phyloP scores from a whole-genome alignment of 345 rosid species.

The Ailanthus altissimus region DNA sequence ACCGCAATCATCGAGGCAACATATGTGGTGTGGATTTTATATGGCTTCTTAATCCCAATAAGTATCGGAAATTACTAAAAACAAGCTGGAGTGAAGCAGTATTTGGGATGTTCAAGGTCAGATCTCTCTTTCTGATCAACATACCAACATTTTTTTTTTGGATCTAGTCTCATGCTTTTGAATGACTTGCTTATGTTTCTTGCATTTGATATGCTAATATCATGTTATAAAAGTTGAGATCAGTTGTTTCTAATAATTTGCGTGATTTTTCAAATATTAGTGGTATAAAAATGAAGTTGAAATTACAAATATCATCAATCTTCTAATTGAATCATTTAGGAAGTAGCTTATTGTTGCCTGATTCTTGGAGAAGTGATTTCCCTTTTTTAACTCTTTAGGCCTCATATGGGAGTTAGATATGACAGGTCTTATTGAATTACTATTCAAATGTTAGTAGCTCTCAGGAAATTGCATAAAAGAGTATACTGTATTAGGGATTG shows the following conservation, averaged over 20 bases:
- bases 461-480: neutral
- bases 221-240: neutral
- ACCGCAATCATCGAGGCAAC: constrained; percentile 90
- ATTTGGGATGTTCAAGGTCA: constrained; percentile 96
- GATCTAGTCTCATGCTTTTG: neutral
- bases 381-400: neutral
- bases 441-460: neutral
- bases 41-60: constrained; percentile 95
- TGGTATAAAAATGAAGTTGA: neutral
- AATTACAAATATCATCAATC: neutral
- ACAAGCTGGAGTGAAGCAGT: constrained; percentile 94
- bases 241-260: neutral
- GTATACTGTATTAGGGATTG: neutral
- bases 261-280: neutral
- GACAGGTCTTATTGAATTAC: neutral
- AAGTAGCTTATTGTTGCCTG: neutral
- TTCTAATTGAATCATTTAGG: neutral
- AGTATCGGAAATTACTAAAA: constrained; percentile 63
- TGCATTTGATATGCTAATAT: neutral
- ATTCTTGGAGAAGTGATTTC: constrained; percentile 2
- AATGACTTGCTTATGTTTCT: neutral
- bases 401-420: neutral
- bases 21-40: constrained; percentile 97
- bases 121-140: neutral
- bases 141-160: neutral